Conservation (phyloP, 2,329 filamentous ascomycete genomes). For the Bertia moriformis region DNA sequence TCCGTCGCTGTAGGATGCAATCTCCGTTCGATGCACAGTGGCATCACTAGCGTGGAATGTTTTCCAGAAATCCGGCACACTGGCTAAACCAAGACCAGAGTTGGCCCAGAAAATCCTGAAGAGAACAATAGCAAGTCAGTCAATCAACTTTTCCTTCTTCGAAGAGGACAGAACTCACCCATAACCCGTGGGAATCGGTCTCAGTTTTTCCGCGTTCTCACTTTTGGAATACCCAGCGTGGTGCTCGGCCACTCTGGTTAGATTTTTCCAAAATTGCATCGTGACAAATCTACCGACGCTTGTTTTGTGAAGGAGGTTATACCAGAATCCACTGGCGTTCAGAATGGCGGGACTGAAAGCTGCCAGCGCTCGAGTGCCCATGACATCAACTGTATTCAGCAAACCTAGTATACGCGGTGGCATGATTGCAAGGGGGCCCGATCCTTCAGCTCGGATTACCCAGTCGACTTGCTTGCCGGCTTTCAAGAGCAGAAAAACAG, state of each 20-base stretch:
- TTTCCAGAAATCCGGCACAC: constrained; percentile 16
- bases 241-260: too few species aligned
- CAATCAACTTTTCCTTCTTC: too few species aligned
- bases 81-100: constrained; percentile 14
- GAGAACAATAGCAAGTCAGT: too few species aligned
- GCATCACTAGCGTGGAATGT: constrained; percentile 13
- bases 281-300: constrained; percentile 7
- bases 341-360: constrained; percentile 14
- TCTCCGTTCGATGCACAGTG: constrained; percentile 9
- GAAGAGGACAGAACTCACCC: too few species aligned
- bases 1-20: constrained; percentile 7
- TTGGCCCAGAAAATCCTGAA: constrained; percentile 16
- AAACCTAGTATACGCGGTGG: constrained; percentile 11
- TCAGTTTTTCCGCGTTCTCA: too few species aligned
- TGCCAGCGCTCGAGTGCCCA: constrained; percentile 10
- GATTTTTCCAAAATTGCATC: too few species aligned
- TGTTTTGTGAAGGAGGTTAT: constrained; percentile 12
- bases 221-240: too few species aligned
- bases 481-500: constrained; percentile 14
- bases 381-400: constrained; percentile 12
- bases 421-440: constrained; percentile 15
- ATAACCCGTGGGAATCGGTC: too few species aligned
- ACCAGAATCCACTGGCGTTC: constrained; percentile 9
- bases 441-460: constrained; percentile 15
- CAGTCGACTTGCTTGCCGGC: constrained; percentile 14